Evolutionary conservation across 805 yeast species (phyloP).

Genomic region (Blastobotrys muscicola): DNA sequence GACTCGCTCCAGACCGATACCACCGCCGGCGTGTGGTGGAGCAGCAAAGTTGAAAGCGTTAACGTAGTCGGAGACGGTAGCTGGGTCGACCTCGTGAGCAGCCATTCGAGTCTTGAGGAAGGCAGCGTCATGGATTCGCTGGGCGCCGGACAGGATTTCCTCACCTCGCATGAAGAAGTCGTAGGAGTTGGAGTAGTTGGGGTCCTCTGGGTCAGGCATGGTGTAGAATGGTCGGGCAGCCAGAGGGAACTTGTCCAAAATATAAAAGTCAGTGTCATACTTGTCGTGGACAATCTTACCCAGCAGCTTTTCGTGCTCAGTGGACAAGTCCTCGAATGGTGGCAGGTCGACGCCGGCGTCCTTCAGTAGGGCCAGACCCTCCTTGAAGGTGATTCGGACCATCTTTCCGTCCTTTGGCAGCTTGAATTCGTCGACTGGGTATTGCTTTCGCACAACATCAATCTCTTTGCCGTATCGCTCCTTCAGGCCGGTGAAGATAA

Average conservation of each 20-base stretch:
- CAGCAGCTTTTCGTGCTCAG: conserved; percentile 89
- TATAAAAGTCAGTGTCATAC: conserved; percentile 95
- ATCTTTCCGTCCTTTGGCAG: conserved; percentile 90
- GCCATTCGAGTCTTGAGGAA: conserved; percentile 73
- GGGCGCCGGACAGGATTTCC: conserved; percentile 98
- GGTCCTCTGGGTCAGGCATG: conserved; percentile 93
- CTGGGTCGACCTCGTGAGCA: conserved; percentile 74
- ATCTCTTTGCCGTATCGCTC: conserved; percentile 73
- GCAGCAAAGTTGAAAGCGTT: conserved; percentile 92
- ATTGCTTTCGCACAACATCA: conserved; percentile 83
- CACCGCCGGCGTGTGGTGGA: conserved; percentile 99
- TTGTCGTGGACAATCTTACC: conserved; percentile 88
- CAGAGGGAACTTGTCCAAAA: conserved; percentile 96
- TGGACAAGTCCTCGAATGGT: conserved; percentile 80
- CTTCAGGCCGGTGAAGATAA: conserved; percentile 79
- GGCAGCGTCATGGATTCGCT: conserved; percentile 92
- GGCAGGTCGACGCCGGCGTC: conserved; percentile 72
- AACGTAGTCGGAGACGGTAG: conserved; percentile 70
- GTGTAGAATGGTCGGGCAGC: conserved; percentile 97
- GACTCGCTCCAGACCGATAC: conserved; percentile 97
- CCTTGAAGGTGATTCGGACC: conserved; percentile 82
- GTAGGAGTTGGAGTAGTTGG: conserved; percentile 91
- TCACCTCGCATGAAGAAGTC: conserved; percentile 99
- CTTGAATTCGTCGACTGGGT: conserved; percentile 95
- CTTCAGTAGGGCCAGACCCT: conserved; percentile 79